Evolutionary conservation across 2,329 filamentous ascomycete genomes (phyloP).

Genomic region (Monilinia fructigena): DNA sequence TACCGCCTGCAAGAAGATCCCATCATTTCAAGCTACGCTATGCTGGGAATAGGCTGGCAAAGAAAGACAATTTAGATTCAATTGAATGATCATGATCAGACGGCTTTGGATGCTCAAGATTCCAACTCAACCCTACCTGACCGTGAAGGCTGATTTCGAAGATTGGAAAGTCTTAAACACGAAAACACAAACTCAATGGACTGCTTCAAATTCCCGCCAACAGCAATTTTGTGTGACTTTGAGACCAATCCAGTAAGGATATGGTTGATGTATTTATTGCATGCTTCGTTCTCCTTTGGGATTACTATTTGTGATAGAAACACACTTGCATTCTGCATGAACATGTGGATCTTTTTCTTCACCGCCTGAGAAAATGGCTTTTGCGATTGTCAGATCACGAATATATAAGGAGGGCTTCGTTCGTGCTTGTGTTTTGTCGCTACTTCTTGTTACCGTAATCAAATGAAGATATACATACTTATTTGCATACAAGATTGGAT

Average conservation of each 20-base stretch:
- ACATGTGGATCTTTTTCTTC: constrained; percentile 8
- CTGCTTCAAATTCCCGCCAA: not conserved
- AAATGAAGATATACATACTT: not conserved
- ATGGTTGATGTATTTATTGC: not conserved
- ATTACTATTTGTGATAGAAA: constrained; percentile 6
- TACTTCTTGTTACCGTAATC: not conserved
- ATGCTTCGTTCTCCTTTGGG: not conserved
- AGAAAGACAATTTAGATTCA: too few species aligned
- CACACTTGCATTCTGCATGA: not conserved
- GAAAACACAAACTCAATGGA: not conserved
- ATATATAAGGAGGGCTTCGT: constrained; percentile 7
- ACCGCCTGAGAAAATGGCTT: constrained; percentile 9
- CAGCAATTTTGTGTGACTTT: not conserved
- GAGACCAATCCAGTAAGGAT: not conserved
- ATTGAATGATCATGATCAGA: too few species aligned
- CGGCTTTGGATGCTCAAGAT: too few species aligned
- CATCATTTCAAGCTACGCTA: too few species aligned
- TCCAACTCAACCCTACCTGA: too few species aligned
- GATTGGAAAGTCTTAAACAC: not conserved
- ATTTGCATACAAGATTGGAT: not conserved
- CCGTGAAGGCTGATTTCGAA: not conserved
- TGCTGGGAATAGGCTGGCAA: too few species aligned
- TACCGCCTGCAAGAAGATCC: too few species aligned
- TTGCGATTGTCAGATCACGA: not conserved
- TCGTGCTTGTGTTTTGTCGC: too few species aligned